Base-by-base conservation (phyloP, 495 filamentous ascomycete species). In the Aspergillus kassunensis region DNA sequence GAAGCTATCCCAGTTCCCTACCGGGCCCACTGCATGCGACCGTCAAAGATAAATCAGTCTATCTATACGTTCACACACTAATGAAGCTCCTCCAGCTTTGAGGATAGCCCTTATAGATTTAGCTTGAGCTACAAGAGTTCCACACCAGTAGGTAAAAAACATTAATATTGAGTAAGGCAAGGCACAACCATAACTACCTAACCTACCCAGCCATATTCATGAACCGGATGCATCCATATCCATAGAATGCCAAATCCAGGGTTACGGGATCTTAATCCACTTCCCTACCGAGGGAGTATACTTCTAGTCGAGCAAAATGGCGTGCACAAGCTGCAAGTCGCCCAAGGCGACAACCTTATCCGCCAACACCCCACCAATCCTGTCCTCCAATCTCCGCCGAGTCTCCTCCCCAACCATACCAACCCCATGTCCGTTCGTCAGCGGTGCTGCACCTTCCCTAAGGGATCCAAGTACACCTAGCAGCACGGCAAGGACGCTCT, bases 401-500 rank as follows among this genome's bases (percentile, higher is more conserved):
- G 86, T 58, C 33, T 83, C 74, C 19, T 70, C 69, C 2, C 64
- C 78, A 29, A 86, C 77, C 4, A 57, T 58, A 11, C 72, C 71
- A 13, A 59, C 30, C 18, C 44, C 53, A 50, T 71, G 61, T 0
- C 75, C 78, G 62, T 81, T 81, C 9, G 68, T 63, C 18, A 74
- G 49, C 1, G 66, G 56, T 6, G 58, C 29, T 7, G 55, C 61
- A 25, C 67, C 62, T 44, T 72, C 66, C 33, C 69, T 71, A 6
- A 87, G 58, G 0, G 71, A 71, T 4, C 66, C 56, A 42, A 90
- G 61, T 0, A 86, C 80, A 49, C 78, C 79, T 39, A 89, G 57
- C 15, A 91, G 69, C 0, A 78, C 83, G 10, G 61, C 74, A 1
- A 89, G 63, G 4, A 90, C 70, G 54, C 77, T 78, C 61, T 89